Base-by-base conservation (phyloP, 768 basidiomycete species). In the Auricularia sp. region DNA sequence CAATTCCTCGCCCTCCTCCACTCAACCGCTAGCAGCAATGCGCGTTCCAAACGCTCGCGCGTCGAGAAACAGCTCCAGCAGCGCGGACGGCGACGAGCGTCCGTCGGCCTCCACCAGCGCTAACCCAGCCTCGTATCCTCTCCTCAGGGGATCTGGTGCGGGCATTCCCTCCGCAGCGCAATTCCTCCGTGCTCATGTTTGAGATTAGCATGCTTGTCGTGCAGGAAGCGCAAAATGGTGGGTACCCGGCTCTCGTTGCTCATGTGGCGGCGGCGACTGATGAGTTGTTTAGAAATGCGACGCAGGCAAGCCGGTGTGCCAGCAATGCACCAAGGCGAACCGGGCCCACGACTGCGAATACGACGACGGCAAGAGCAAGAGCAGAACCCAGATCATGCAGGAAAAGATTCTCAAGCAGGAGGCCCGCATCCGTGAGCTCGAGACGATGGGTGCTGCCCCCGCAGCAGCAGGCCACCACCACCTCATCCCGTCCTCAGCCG, bases 301-400 rank as follows among this genome's bases (percentile, higher is more conserved):
- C 70, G 90, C 88, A 66, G 70, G 70, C 58, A 90, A 88, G 72
- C 90, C 90, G 35, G 81, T 87, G 12, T 91, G 90, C 67, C 87
- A 87, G 67, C 90, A 91, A 71, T 91, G 90, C 70, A 77, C 78
- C 35, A 84, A 87, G 62, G 88, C 88, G 53, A 91, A 91, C 80
- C 90, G 90, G 72, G 77, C 77, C 61, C 87, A 90, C 2, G 77
- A 72, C 11, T 91, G 90, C 74, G 87, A 88, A 70, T 91, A 91
- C 72, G 90, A 91, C 68, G 90, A 91, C 74, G 90, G 90, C 33
- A 89, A 87, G 77, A 87, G 87, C 61, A 91, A 90, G 77, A 90
- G 88, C 56, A 81, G 88, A 66, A 91, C 90, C 0, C 89, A 91
- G 70, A 73, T 90, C 61, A 81, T 91, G 64, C 85, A 88, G 64